phyloP scores from a whole-genome alignment of 768 basidiomycete species.

The Phallus indusiatus region DNA sequence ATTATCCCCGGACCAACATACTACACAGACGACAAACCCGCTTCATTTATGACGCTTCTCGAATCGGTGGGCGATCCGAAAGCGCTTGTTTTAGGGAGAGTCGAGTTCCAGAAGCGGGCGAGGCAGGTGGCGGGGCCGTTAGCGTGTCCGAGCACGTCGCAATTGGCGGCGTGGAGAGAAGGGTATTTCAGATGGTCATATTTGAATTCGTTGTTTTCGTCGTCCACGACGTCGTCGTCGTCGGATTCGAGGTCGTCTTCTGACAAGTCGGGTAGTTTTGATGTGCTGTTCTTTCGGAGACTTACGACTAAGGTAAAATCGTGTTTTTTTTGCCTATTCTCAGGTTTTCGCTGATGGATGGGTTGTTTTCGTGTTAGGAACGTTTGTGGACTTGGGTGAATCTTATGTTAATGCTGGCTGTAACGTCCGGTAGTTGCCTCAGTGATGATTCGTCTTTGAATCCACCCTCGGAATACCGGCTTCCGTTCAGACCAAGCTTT shows the following conservation, averaged over 20 bases:
- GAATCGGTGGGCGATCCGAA: constrained; percentile 74
- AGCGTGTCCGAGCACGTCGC: constrained; percentile 52
- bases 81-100: constrained; percentile 60
- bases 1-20: constrained; percentile 41
- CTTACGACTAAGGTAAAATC: constrained; percentile 2
- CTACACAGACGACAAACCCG: constrained; percentile 47
- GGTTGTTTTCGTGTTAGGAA: constrained; percentile 46
- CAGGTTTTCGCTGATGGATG: constrained; percentile 14
- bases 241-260: constrained; percentile 2
- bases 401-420: constrained; percentile 65
- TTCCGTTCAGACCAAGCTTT: not conserved
- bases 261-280: not conserved
- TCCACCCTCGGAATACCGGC: constrained; percentile 1
- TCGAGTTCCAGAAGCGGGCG: constrained; percentile 72
- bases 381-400: constrained; percentile 80
- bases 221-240: too few species aligned
- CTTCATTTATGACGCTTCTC: constrained; percentile 56
- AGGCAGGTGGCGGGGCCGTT: constrained; percentile 60
- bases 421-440: constrained; percentile 59
- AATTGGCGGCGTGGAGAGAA: constrained; percentile 77
- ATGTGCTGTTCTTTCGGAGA: not conserved
- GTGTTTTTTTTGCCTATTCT: not conserved
- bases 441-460: constrained; percentile 27
- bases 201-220: constrained; percentile 32
- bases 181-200: constrained; percentile 68